phyloP scores from a whole-genome alignment of 2,329 filamentous ascomycete species.

The Penicillium palitans region DNA sequence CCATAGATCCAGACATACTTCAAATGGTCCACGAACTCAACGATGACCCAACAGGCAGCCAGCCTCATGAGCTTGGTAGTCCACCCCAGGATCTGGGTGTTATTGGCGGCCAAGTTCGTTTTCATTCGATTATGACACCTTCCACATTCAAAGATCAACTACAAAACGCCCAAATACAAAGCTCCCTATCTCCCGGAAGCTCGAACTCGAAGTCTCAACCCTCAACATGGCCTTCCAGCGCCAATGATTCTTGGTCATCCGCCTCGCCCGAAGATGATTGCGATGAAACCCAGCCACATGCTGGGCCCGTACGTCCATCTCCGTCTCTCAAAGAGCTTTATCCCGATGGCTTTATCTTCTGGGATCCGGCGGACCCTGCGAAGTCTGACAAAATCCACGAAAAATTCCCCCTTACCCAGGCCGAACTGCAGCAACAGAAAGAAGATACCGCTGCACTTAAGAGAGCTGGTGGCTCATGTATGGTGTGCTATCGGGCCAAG shows the following conservation, averaged over 20 bases:
- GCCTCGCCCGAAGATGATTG: not conserved
- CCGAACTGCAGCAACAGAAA: slow-evolving; percentile 18
- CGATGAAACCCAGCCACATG: not conserved
- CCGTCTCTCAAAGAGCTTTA: too few species aligned
- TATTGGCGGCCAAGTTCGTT: not conserved
- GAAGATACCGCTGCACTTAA: slow-evolving; percentile 22
- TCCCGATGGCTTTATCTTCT: slow-evolving; percentile 9
- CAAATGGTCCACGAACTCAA: not conserved
- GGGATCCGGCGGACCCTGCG: slow-evolving; percentile 18
- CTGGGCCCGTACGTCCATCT: not conserved
- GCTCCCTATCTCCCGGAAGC: not conserved
- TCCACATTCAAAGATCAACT: not conserved
- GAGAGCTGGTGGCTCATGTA: slow-evolving; percentile 30
- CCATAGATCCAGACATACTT: not conserved
- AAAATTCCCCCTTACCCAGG: slow-evolving; percentile 8
- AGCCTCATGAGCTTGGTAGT: not conserved
- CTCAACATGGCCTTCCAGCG: not conserved
- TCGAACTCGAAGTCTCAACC: not conserved
- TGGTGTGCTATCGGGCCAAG: slow-evolving; percentile 31
- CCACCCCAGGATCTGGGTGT: not conserved
- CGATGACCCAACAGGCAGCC: not conserved
- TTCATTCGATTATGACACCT: not conserved
- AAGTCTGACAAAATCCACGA: slow-evolving; percentile 6
- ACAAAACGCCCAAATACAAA: not conserved
- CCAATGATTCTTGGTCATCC: not conserved